Percentiles rank a stretch among this genome's conserved stretches.
These are phyloP conservation scores for Colletotrichum cordylinicola DNA, from an alignment of 2,329 filamentous ascomycete species.

Conservation along the genomic window DNA sequence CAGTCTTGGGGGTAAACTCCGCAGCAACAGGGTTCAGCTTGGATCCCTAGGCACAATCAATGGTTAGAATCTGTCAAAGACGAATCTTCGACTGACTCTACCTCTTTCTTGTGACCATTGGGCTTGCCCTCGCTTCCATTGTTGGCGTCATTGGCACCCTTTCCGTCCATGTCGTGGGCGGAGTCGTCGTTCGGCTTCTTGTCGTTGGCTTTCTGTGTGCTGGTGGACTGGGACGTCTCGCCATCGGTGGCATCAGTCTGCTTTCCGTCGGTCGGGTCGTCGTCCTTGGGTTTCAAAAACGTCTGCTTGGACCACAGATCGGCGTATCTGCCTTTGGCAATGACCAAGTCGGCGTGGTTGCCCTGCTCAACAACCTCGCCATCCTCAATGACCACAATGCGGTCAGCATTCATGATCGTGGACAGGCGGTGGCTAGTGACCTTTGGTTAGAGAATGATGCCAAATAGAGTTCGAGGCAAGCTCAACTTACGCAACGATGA, in stretches of 20 bases:
- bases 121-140: conserved; percentile 30
- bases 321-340: conserved; percentile 65
- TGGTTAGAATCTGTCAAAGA: conserved; percentile 44
- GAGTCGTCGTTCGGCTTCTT: conserved; percentile 36
- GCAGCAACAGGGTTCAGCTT: conserved; percentile 62
- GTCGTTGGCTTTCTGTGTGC: conserved; percentile 27
- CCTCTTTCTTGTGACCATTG: conserved; percentile 51
- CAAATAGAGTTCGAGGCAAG: no score
- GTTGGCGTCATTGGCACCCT: neutral
- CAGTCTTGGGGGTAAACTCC: conserved; percentile 57
- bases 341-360: conserved; percentile 63
- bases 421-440: conserved; percentile 66
- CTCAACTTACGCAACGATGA: conserved; percentile 66
- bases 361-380: conserved; percentile 70
- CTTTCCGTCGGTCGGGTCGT: neutral
- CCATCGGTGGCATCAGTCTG: conserved; percentile 38
- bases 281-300: conserved; percentile 55
- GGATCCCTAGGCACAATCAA: conserved; percentile 47
- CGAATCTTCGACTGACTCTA: conserved; percentile 41
- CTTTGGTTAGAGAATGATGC: conserved; percentile 2
- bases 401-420: conserved; percentile 73
- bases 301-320: conserved; percentile 71
- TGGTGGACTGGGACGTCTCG: conserved; percentile 39
- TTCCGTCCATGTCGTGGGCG: conserved; percentile 11
- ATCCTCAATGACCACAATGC: conserved; percentile 69